These are phyloP conservation scores for Curvularia eragrostidis DNA, from an alignment of 2,329 filamentous ascomycete species.

Conservation along the genomic window DNA sequence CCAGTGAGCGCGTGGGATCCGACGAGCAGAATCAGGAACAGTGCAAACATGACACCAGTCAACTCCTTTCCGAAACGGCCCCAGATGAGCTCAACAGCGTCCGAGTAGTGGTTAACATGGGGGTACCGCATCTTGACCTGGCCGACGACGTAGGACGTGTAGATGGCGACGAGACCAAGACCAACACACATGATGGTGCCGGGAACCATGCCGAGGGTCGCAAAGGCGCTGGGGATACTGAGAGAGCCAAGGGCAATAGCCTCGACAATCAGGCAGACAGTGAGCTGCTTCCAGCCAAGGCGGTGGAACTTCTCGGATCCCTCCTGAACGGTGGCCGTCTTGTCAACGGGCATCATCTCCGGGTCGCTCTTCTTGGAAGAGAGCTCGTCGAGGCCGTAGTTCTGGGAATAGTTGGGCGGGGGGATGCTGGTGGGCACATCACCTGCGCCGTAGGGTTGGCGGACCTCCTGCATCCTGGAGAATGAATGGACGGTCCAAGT, in stretches of 20 bases:
- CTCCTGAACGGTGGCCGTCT: slow-evolving; percentile 43
- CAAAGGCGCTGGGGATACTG: slow-evolving; percentile 56
- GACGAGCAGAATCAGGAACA: slow-evolving; percentile 64
- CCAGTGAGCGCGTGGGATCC: slow-evolving; percentile 75
- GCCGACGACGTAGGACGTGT: slow-evolving; percentile 67
- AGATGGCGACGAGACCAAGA: slow-evolving; percentile 65
- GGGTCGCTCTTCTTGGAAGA: slow-evolving; percentile 45
- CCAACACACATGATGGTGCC: slow-evolving; percentile 55
- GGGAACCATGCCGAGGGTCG: slow-evolving; percentile 55
- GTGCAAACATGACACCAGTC: slow-evolving; percentile 64
- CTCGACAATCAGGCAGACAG: slow-evolving; percentile 59
- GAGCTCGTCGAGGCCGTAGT: slow-evolving; percentile 32
- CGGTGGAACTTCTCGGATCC: slow-evolving; percentile 50
- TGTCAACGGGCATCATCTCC: slow-evolving; percentile 41
- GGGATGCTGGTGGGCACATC: slow-evolving; percentile 6
- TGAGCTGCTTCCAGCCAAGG: slow-evolving; percentile 60
- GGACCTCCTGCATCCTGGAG: slow-evolving; percentile 27
- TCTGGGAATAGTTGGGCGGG: slow-evolving; percentile 23
- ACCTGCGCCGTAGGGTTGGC: slow-evolving; percentile 6
- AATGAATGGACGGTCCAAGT: not conserved
- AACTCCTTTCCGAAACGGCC: slow-evolving; percentile 58
- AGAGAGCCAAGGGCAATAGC: slow-evolving; percentile 58
- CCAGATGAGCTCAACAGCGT: slow-evolving; percentile 69
- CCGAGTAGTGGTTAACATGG: slow-evolving; percentile 70
- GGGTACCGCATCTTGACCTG: slow-evolving; percentile 66